Evolutionary conservation across 2,329 filamentous ascomycete species (phyloP).

Genomic region (Venturiaceae sp.): DNA sequence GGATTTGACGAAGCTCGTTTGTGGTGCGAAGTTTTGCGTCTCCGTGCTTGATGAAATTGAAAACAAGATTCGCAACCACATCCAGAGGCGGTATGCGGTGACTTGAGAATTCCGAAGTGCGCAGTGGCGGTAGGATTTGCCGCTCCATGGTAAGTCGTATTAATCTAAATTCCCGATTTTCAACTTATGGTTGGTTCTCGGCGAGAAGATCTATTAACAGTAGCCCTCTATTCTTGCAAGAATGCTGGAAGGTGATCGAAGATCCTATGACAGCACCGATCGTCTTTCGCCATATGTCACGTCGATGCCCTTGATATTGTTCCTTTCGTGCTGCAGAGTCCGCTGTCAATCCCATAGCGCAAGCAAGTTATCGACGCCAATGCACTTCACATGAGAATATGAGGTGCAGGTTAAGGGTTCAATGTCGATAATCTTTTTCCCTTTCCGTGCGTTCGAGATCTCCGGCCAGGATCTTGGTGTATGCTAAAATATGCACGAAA

Average conservation of each 20-base stretch:
- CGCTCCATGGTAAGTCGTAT: not conserved
- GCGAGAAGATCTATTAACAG: not conserved
- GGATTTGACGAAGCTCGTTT: constrained; percentile 10
- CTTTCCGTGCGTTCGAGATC: not conserved
- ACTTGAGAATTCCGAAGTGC: not conserved
- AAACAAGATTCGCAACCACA: not conserved
- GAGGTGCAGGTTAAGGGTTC: not conserved
- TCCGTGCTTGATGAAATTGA: not conserved
- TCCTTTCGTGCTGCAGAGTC: not conserved
- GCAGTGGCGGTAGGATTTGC: not conserved
- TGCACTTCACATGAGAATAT: not conserved
- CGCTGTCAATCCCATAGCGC: not conserved
- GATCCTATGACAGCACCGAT: not conserved
- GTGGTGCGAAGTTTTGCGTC: constrained; percentile 12
- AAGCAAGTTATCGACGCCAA: not conserved
- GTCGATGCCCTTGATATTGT: too few relatives aligned
- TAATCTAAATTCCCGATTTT: not conserved
- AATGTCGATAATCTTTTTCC: not conserved
- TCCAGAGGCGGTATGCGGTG: not conserved
- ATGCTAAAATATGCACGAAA: not conserved
- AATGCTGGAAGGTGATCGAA: not conserved
- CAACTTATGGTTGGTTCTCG: not conserved
- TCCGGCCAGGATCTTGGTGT: not conserved
- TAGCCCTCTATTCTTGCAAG: not conserved
- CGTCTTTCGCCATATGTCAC: not conserved